phyloP scores from a whole-genome alignment of 805 yeast species.

The Kluyveromyces wickerhamii region DNA sequence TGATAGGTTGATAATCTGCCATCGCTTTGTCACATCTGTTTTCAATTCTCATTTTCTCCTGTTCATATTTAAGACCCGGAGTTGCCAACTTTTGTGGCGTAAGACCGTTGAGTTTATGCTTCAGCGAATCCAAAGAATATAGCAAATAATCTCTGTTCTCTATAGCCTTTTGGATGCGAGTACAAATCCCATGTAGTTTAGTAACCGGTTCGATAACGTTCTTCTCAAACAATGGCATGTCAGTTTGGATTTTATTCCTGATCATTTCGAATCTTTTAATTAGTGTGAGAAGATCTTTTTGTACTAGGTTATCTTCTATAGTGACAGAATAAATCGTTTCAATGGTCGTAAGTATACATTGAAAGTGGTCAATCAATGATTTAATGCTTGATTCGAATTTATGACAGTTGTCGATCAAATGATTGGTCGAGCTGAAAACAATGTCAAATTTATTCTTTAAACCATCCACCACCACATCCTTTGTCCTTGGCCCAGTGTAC shows the following conservation, averaged over 20 bases:
- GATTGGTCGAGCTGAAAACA: neutral
- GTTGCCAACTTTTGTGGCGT: slow-evolving; percentile 4
- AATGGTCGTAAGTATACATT: neutral
- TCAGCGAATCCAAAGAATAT: slow-evolving; percentile 2
- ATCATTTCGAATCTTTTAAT: slow-evolving; percentile 4
- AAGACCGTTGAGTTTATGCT: slow-evolving; percentile 1
- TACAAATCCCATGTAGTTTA: slow-evolving; percentile 8
- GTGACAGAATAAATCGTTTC: slow-evolving; percentile 1
- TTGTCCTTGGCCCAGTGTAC: slow-evolving; percentile 3
- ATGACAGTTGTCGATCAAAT: neutral
- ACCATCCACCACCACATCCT: slow-evolving; percentile 2
- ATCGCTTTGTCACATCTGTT: slow-evolving; percentile 10
- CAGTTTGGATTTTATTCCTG: slow-evolving; percentile 6
- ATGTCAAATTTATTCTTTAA: neutral
- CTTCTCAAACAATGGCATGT: slow-evolving; percentile 12
- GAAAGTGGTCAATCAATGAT: slow-evolving; percentile 1
- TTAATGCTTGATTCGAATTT: neutral
- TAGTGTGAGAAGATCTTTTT: neutral
- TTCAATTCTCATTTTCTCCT: slow-evolving; percentile 6
- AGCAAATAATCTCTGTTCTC: neutral
- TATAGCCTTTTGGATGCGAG: slow-evolving; percentile 2
- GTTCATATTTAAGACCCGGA: slow-evolving; percentile 4
- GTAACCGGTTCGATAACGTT: slow-evolving; percentile 15
- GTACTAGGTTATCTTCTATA: no score
- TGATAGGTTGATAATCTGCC: slow-evolving; percentile 14